Conservation (phyloP, 148 eudicot species). For the Chenopodium berlandieri region DNA sequence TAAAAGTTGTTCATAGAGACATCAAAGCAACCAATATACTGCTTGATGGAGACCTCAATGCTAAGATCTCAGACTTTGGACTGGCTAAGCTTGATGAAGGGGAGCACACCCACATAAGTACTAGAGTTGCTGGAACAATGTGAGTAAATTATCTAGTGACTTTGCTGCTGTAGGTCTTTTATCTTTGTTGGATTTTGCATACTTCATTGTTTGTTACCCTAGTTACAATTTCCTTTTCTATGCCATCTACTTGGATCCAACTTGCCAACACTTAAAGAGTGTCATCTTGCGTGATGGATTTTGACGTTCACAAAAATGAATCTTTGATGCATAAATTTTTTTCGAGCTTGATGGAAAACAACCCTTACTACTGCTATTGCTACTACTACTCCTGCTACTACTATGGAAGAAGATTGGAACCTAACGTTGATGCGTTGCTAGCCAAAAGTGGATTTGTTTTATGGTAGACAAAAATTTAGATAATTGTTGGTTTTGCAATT, state of each 20-base stretch:
- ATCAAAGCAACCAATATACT: constrained; percentile 33
- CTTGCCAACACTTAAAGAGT: neutral
- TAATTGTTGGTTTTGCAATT: too few relatives aligned
- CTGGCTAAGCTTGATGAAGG: constrained; percentile 33
- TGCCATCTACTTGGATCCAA: neutral
- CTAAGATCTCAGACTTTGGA: constrained; percentile 35
- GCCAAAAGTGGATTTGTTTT: too few relatives aligned
- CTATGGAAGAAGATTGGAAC: too few relatives aligned
- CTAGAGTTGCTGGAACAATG: constrained; percentile 41
- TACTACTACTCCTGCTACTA: too few relatives aligned
- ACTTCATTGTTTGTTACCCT: neutral
- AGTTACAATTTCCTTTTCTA: neutral
- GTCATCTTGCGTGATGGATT: neutral
- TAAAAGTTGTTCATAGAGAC: constrained; percentile 37
- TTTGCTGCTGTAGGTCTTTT: neutral
- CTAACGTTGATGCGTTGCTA: too few relatives aligned
- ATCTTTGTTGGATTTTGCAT: neutral
- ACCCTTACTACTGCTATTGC: too few relatives aligned
- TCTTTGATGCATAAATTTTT: neutral
- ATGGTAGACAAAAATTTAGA: too few relatives aligned
- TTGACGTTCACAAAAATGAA: neutral
- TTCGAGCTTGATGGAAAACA: too few relatives aligned
- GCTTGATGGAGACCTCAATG: constrained; percentile 28
- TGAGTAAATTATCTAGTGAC: constrained; percentile 16
- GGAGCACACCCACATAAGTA: constrained; percentile 33